Evolutionary conservation across 1,284 basidiomycete genomes (phyloP).

Genomic region (Prillingera fragicola): DNA sequence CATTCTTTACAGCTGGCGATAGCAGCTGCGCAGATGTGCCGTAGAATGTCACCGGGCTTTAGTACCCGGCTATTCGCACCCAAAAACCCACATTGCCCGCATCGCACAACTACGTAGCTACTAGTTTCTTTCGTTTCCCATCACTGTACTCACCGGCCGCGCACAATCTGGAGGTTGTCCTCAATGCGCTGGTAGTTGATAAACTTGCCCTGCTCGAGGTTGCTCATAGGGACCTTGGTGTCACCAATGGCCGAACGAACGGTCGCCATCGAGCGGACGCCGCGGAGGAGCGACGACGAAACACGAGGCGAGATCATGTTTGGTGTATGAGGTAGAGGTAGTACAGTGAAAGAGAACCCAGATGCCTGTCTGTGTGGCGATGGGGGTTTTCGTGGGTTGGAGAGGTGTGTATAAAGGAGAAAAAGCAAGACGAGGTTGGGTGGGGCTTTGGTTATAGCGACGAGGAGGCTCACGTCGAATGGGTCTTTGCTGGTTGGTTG

Average conservation of each 20-base stretch:
- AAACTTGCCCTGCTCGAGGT: conserved; percentile 66
- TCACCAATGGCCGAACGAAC: conserved; percentile 61
- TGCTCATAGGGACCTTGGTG: conserved; percentile 89
- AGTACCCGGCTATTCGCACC: too few relatives aligned
- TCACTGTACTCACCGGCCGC: conserved; percentile 67
- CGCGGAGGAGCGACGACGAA: conserved; percentile 27
- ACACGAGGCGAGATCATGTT: conserved; percentile 34
- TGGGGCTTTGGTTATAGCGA: too few relatives aligned
- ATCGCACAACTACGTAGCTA: too few relatives aligned
- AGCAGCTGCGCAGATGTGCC: too few relatives aligned
- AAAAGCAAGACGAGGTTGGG: background rate
- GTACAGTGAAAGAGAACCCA: background rate
- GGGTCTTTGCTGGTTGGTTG: background rate
- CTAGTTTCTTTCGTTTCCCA: too few relatives aligned
- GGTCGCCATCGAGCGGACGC: conserved; percentile 40
- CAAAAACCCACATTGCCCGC: too few relatives aligned
- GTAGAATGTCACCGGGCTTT: too few relatives aligned
- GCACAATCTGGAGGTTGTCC: conserved; percentile 82
- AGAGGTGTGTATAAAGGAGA: background rate
- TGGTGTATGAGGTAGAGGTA: background rate
- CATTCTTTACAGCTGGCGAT: too few relatives aligned
- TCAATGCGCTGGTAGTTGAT: conserved; percentile 98
- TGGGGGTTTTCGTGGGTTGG: background rate
- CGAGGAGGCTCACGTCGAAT: too few relatives aligned
- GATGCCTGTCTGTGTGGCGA: background rate